These are phyloP conservation scores for Exophiala sp. DNA, from an alignment of 2,329 filamentous ascomycete species.

Conservation along the genomic window DNA sequence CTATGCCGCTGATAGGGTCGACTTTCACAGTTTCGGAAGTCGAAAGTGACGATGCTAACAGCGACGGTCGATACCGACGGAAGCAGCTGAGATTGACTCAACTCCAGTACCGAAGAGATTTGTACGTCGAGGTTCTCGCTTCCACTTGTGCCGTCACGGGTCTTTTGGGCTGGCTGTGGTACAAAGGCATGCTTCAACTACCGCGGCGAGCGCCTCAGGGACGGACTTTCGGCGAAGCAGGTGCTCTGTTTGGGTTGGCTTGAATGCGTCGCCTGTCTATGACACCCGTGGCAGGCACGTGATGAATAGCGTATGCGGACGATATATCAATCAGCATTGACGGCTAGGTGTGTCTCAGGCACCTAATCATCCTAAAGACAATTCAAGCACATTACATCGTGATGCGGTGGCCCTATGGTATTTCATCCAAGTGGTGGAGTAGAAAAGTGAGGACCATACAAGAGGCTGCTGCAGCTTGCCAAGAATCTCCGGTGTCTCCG, in stretches of 20 bases:
- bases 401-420: neutral
- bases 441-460: conserved; percentile 24
- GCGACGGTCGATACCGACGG: conserved; percentile 4
- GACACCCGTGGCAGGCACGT: neutral
- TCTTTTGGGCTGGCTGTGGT: conserved; percentile 25
- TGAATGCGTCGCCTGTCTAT: neutral
- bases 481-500: neutral
- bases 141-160: conserved; percentile 13
- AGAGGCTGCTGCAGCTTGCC: neutral
- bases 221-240: conserved; percentile 27
- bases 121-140: conserved; percentile 18
- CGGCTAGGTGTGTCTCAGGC: neutral
- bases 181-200: conserved; percentile 32
- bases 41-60: neutral
- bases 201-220: conserved; percentile 11
- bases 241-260: conserved; percentile 23
- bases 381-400: neutral
- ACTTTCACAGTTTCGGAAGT: conserved; percentile 13
- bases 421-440: neutral
- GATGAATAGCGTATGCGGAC: too few relatives aligned
- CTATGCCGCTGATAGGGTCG: conserved; percentile 14
- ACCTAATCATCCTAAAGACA: too few relatives aligned
- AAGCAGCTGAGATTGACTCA: conserved; percentile 16
- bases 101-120: conserved; percentile 11
- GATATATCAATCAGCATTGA: too few relatives aligned